Percentiles rank a stretch among this genome's conserved stretches.
These are phyloP conservation scores for Saturnispora mendoncae DNA, from an alignment of 805 yeast species.

Conservation along the genomic window DNA sequence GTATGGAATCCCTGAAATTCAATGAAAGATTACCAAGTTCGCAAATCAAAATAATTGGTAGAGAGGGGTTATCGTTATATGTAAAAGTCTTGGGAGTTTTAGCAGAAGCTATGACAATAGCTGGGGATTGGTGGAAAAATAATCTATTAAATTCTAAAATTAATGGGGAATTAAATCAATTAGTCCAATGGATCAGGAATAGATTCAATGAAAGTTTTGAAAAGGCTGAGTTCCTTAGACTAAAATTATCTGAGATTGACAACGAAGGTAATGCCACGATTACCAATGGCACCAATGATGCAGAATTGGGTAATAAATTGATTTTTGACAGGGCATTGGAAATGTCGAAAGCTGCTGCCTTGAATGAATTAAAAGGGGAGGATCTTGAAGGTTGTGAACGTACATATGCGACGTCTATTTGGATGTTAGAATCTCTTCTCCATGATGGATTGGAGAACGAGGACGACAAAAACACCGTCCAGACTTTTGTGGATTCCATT, in stretches of 20 bases:
- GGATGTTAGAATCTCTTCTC: slow-evolving; percentile 89
- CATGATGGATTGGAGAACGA: slow-evolving; percentile 45
- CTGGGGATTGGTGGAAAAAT: slow-evolving; percentile 84
- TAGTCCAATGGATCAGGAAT: slow-evolving; percentile 89
- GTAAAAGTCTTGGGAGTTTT: slow-evolving; percentile 75
- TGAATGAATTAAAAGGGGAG: slow-evolving; percentile 65
- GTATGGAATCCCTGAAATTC: slow-evolving; percentile 22
- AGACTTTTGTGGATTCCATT: slow-evolving; percentile 73
- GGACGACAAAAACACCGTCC: slow-evolving; percentile 68
- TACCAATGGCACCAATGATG: slow-evolving; percentile 3
- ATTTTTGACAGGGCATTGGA: slow-evolving; percentile 91
- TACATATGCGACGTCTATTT: slow-evolving; percentile 82
- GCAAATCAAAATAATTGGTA: slow-evolving; percentile 1
- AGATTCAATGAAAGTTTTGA: slow-evolving; percentile 83
- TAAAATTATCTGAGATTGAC: slow-evolving; percentile 43
- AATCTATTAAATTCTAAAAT: slow-evolving; percentile 22
- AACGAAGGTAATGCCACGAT: too few species aligned
- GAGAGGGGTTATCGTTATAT: slow-evolving; percentile 80
- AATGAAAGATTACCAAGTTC: slow-evolving; percentile 7
- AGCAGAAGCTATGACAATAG: slow-evolving; percentile 78
- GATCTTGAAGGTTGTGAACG: slow-evolving; percentile 73
- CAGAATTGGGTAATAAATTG: slow-evolving; percentile 60
- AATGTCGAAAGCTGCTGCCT: slow-evolving; percentile 85
- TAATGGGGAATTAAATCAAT: slow-evolving; percentile 37
- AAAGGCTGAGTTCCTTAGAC: slow-evolving; percentile 71